These are phyloP conservation scores for Taphrina flavorubra DNA, from an alignment of 1,139 yeast genomes.

Conservation along the genomic window DNA sequence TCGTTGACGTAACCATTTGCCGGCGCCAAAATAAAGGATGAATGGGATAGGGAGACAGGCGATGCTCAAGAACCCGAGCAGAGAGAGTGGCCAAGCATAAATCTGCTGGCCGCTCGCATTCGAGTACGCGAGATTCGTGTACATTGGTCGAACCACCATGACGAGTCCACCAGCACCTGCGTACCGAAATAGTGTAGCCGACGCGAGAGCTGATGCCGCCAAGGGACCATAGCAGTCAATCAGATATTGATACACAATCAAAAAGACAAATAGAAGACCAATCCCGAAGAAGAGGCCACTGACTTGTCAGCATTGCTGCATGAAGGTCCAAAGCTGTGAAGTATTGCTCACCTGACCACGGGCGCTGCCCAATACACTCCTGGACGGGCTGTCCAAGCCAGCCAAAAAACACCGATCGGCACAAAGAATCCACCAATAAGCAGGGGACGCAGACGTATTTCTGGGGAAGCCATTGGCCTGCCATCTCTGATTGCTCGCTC, in stretches of 20 bases:
- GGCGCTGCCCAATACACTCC: slow-evolving; percentile 21
- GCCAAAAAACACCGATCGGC: slow-evolving; percentile 77
- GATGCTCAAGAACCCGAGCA: slow-evolving; percentile 9
- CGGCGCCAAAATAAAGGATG: slow-evolving; percentile 8
- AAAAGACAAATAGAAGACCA: slow-evolving; percentile 56
- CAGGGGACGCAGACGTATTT: slow-evolving; percentile 74
- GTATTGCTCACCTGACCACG: slow-evolving; percentile 9
- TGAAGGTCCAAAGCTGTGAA: neutral
- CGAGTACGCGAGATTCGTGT: slow-evolving; percentile 14
- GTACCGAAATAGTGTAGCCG: slow-evolving; percentile 33
- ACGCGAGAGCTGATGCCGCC: slow-evolving; percentile 86
- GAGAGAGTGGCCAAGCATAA: slow-evolving; percentile 16
- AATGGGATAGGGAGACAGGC: slow-evolving; percentile 20
- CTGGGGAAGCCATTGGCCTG: slow-evolving; percentile 72
- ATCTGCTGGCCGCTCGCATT: neutral
- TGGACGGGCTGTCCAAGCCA: slow-evolving; percentile 70
- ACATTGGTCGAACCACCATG: slow-evolving; percentile 24
- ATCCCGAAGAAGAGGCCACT: slow-evolving; percentile 69
- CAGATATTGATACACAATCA: slow-evolving; percentile 61
- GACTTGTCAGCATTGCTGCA: neutral
- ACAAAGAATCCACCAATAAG: slow-evolving; percentile 69
- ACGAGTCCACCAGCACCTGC: slow-evolving; percentile 22
- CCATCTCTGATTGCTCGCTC: slow-evolving; percentile 51
- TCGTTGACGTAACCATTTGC: slow-evolving; percentile 5
- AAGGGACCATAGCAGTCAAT: slow-evolving; percentile 70